Evolutionary conservation across 2,329 filamentous ascomycete genomes (phyloP), one percentile per base, ranked within the genome.

Genomic region (Ampelomyces quisqualis): DNA sequence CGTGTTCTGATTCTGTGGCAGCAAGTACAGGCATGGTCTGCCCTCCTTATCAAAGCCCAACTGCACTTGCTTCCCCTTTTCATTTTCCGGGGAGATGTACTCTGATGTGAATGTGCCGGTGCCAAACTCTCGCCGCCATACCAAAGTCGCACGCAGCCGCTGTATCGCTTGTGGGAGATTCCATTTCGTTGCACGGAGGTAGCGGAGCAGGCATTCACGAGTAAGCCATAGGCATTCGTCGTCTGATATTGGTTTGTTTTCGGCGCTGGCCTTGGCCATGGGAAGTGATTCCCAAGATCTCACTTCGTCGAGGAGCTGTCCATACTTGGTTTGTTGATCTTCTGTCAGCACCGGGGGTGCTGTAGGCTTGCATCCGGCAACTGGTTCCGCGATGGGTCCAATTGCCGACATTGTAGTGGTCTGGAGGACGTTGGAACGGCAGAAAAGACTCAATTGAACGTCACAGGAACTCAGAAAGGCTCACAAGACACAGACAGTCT

Each of bases 21-120:
- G 85, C 45, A 98, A 79, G 71, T 96, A 96, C 60, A 93, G 81
- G 68, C 90, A 96, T 2, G 90, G 89, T n/a, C 91, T 78, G 34
- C 79, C 86, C 46, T 88, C 75, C 44, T 85, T 87, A 72, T 98
- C 93, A 70, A 83, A 98, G 28, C 93, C 93, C 14, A 93, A 70
- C 43, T 95, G 77, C 43, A 95, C 78, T 69, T 97, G 91, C 76
- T 98, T 98, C 54, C 93, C 93, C 7, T 91, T 97, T 73, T 91
- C 90, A 68, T 96, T 95, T 75, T 98, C 93, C 9, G 87, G 82
- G 1, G 86, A 89, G 60, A 97, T 91, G 71, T 95, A 86, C 7
- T 96, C 90, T 7, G 86, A 77, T 0, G 88, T 90, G 61, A 90
- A 80, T 40, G 71, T 64, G 38, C 79, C 82, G 42, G 94, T 77